Evolutionary conservation across 805 yeast genomes (phyloP).

Genomic region (Ogataea parapolymorpha): DNA sequence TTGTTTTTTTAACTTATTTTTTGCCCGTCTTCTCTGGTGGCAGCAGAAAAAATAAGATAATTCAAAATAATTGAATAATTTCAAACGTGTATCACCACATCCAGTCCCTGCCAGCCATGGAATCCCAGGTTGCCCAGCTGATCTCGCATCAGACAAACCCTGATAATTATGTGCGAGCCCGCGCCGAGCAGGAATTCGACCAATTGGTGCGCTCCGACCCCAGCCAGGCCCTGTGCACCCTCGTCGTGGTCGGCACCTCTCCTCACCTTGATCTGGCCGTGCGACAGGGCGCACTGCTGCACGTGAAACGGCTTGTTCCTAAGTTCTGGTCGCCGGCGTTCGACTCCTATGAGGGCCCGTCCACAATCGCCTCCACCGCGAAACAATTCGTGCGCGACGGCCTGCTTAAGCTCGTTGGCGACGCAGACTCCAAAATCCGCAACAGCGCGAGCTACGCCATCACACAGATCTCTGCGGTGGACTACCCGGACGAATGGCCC

Average conservation of each 20-base stretch:
- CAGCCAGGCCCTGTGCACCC: constrained; percentile 38
- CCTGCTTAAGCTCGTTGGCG: constrained; percentile 47
- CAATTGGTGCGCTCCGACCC: constrained; percentile 46
- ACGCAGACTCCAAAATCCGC: constrained; percentile 56
- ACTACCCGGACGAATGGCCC: constrained; percentile 97
- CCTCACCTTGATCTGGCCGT: constrained; percentile 31
- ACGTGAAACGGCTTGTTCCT: constrained; percentile 66
- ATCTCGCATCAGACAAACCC: constrained; percentile 29
- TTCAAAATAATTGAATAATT: background rate
- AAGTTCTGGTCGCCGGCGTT: constrained; percentile 83
- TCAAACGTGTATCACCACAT: constrained; percentile 1
- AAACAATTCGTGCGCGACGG: constrained; percentile 50
- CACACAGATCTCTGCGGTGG: constrained; percentile 82
- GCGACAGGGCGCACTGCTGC: constrained; percentile 63
- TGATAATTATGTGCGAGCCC: constrained; percentile 49
- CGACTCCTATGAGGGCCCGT: constrained; percentile 64
- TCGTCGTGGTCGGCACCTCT: constrained; percentile 42
- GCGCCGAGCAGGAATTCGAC: constrained; percentile 51
- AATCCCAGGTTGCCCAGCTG: constrained; percentile 14
- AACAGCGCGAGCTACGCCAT: constrained; percentile 69
- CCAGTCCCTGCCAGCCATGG: constrained; percentile 9
- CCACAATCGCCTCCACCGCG: constrained; percentile 43
- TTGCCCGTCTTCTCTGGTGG: background rate
- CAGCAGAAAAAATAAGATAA: background rate
- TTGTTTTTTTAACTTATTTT: constrained; percentile 1